These are phyloP conservation scores for Entomophthora muscae DNA, from an alignment of 371 early-diverging fungal species.

Conservation along the genomic window DNA sequence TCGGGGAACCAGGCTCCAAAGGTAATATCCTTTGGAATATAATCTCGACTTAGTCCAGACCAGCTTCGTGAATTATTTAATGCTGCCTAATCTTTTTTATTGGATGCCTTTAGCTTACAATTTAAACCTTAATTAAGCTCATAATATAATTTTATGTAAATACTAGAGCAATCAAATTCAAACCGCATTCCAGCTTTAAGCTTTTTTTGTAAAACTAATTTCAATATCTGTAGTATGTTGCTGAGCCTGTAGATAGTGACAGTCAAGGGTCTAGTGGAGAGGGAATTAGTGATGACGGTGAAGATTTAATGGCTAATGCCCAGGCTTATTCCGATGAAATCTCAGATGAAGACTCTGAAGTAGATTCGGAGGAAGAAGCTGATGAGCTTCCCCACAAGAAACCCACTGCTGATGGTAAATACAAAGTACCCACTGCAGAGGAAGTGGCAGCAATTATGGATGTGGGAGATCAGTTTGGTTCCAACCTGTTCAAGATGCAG, in stretches of 20 bases:
- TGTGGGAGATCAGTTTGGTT: constrained; percentile 65
- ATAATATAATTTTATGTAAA: too few species aligned
- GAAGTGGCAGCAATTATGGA: constrained; percentile 74
- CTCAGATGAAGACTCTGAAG: constrained; percentile 16
- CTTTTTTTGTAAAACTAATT: too few species aligned
- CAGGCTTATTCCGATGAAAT: constrained; percentile 12
- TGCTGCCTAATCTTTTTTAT: too few species aligned
- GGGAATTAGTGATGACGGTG: constrained; percentile 23
- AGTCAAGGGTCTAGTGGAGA: constrained; percentile 13
- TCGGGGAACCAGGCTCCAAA: too few species aligned
- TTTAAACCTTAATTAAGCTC: too few species aligned
- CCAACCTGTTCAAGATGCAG: constrained; percentile 84
- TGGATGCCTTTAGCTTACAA: too few species aligned
- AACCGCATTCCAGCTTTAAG: too few species aligned
- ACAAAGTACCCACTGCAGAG: constrained; percentile 43
- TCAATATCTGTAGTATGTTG: not conserved
- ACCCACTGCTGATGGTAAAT: constrained; percentile 14
- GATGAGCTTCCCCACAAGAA: constrained; percentile 14
- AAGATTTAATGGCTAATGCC: constrained; percentile 11
- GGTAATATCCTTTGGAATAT: too few species aligned
- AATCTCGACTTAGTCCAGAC: too few species aligned
- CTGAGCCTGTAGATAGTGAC: not conserved
- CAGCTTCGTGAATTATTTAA: too few species aligned
- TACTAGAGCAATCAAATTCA: too few species aligned
- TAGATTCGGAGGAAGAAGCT: constrained; percentile 17